Base-by-base conservation (phyloP, 163 green algal genomes). In the Chlorella variabilis region DNA sequence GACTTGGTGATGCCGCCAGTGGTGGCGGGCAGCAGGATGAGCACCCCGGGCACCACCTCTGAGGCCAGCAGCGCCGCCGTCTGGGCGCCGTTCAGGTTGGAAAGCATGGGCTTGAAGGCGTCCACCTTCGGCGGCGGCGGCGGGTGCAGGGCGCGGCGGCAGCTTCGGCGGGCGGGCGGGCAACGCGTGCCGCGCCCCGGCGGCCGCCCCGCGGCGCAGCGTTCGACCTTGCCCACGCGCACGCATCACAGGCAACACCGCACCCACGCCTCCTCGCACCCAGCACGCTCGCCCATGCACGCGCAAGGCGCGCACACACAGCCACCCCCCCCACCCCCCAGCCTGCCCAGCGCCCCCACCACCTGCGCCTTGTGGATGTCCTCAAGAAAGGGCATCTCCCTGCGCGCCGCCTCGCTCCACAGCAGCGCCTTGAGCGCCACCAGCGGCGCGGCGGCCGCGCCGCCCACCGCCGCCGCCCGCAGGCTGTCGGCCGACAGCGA, bases 21-120 rank as follows among this genome's bases (percentile, higher is more conserved):
- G 6, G 85, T 85, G 36, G 91, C 91, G 7, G 91, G 91, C 48
- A 94, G 86, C 59, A 93, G 79, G 41, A 94, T 81, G 48, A 94
- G 78, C 62, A 88, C 81, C 17, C 85, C 29, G 20, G 91, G 91
- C 33, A 94, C 62, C 36, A 89, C 86, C 67, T 94, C 90, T 51
- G 73, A 68, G 38, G 73, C 84, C 66, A 91, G 77, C 29, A 90
- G 76, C 15, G 78, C 36, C 2, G 56, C 38, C 33, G 90, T 77
- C 59, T 94, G 91, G 1, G 42, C 29, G 0, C 49, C 34, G 70
- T 63, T 75, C 63, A 94, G 84, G 68, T 74, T 48, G 3, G 33
- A 18, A 17, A 94, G 78, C 67, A 90, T 88, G 2, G 91, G 91
- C 23, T 59, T 65, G 77, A 85, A 83, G n/a, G 58, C 61, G 3